Base-by-base conservation (phyloP, 345 rosid genomes). In the Orychophragmus violaceus region DNA sequence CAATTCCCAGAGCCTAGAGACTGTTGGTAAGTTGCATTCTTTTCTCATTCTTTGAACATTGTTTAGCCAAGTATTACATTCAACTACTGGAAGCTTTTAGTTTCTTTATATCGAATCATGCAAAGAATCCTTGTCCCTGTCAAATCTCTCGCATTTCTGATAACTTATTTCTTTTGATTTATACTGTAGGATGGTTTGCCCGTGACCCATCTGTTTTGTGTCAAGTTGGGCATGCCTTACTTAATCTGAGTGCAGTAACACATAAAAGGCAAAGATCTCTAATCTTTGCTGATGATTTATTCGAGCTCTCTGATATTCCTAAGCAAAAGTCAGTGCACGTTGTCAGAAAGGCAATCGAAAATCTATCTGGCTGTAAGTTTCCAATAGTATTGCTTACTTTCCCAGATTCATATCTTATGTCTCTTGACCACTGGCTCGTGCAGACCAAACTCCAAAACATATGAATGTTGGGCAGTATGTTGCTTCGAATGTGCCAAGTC, bases 321-420 rank as follows among this genome's bases (percentile, higher is more conserved):
- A 84, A 76, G 77, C 83, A 74, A 61, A 93, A 85, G 77, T 81
- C 82, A 3, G 72, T 83, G 10, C 70, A 82, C 35, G 84, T 87
- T 77, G 76, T 93, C 74, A 78, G 82, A 76, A 89, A 87, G 80
- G 94, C 83, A 37, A 75, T 83, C 44, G 91, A 84, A 69, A 85
- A 83, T 57, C 79, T 89, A 9, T 85, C 88, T 78, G 97, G 97
- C 29, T 93, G 98, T 93, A 87, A 86, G 98, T 83, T 55, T 55
- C 29, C 54, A 32, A 3, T 28, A 48, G 0, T 36, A 16, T 62
- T 28, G 53, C 7, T 21, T 68, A 36, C 25, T 29, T 62, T 0
- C 13, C 35, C 53, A 62, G 5, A 55, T 62, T 62, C 23, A 22
- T 35, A 67, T 62, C 70, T n/a, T n/a, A n/a, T 66, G 8, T 48